These are phyloP conservation scores for Ceratocystis diversiconidia DNA, from an alignment of 2,329 filamentous ascomycete genomes.

Conservation along the genomic window DNA sequence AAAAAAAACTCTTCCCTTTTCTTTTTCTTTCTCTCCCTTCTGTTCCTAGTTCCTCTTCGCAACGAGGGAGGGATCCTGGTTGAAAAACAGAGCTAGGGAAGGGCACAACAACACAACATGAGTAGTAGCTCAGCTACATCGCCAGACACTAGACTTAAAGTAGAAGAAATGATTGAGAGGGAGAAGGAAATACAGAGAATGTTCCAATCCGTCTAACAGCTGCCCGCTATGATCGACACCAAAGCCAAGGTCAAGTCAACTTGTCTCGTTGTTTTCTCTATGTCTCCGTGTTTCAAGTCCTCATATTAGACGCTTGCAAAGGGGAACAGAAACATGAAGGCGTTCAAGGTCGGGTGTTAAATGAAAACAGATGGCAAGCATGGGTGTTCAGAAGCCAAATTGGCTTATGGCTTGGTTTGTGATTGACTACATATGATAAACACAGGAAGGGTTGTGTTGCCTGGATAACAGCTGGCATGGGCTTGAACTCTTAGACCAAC, in stretches of 20 bases:
- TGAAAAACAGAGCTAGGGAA: background rate
- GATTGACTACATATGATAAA: background rate
- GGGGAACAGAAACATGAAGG: too few species aligned
- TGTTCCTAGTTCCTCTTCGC: background rate
- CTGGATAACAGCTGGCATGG: background rate
- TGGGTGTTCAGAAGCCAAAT: background rate
- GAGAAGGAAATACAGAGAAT: background rate
- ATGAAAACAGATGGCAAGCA: background rate
- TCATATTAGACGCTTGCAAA: too few species aligned
- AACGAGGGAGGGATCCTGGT: background rate
- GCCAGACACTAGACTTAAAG: background rate
- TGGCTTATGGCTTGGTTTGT: too few species aligned
- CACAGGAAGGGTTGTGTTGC: background rate
- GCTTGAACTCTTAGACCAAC: too few species aligned
- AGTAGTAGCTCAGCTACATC: too few species aligned
- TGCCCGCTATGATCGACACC: background rate
- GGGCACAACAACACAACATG: background rate
- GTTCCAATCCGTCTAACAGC: background rate
- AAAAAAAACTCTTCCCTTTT: background rate
- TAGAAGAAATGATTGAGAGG: background rate
- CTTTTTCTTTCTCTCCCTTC: background rate
- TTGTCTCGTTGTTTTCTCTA: background rate
- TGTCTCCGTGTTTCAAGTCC: constrained; percentile 1
- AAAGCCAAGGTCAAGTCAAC: background rate
- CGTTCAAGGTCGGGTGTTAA: too few species aligned